phyloP scores from a whole-genome alignment of 139 green algal species.

The Asterochloris erici region DNA sequence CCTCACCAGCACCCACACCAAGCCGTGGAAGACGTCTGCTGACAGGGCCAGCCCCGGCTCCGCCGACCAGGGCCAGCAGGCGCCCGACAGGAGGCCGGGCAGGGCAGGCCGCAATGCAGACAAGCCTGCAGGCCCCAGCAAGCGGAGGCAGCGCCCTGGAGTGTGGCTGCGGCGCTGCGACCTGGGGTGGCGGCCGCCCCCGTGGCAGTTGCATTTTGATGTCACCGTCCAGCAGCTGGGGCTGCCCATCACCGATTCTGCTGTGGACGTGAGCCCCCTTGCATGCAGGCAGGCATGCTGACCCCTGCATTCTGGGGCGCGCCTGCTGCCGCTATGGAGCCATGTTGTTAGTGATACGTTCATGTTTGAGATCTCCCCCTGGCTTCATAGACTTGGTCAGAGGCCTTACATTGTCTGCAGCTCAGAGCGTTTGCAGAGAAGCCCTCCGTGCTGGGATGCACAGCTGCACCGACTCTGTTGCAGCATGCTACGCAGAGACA shows the following conservation, averaged over 20 bases:
- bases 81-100: not conserved
- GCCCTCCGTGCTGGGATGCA: too few species aligned
- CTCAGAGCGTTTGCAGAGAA: too few species aligned
- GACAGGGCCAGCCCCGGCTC: not conserved
- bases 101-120: not conserved
- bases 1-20: not conserved
- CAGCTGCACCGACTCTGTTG: too few species aligned
- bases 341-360: not conserved
- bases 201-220: not conserved
- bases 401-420: not conserved
- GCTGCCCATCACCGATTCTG: not conserved
- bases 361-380: not conserved
- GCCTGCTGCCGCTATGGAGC: not conserved
- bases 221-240: constrained; percentile 3
- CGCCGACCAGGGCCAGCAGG: not conserved
- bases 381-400: not conserved
- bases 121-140: not conserved
- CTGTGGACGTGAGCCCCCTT: not conserved
- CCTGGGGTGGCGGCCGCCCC: not conserved
- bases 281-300: not conserved
- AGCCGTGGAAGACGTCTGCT: not conserved
- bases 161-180: constrained; percentile 3
- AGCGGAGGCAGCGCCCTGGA: not conserved
- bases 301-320: not conserved
- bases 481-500: too few species aligned